A percentile compares a stretch with the other conserved stretches of the same genome.
Conservation (phyloP, 1,139 yeast species). For the Tardiomyces blankii region DNA sequence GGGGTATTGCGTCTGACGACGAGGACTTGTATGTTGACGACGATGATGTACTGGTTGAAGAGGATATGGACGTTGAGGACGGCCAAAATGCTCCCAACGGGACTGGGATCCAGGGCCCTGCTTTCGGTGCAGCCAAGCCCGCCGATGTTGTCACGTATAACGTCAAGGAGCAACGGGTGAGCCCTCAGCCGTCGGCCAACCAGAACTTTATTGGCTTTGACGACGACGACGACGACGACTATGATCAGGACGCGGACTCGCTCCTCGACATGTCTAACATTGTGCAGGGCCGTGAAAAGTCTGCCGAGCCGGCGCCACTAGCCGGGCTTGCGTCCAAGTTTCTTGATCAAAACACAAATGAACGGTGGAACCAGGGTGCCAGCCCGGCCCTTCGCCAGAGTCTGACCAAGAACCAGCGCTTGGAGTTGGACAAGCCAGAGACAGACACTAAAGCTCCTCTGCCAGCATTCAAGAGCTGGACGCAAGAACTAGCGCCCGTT, state of each 20-base stretch:
- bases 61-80: not conserved
- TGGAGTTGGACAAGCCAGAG: no score
- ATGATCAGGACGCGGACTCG: conserved; percentile 1
- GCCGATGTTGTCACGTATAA: conserved; percentile 7
- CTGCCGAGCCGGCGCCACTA: not conserved
- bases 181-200: not conserved
- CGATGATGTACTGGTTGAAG: conserved; percentile 1
- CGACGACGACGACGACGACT: conserved; percentile 2
- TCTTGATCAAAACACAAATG: not conserved
- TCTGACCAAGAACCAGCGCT: no score
- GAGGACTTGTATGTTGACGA: conserved; percentile 43
- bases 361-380: no score
- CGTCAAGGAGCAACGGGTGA: not conserved
- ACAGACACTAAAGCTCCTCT: no score
- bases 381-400: no score
- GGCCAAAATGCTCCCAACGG: not conserved
- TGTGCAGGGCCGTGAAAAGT: not conserved
- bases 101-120: no score
- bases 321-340: not conserved
- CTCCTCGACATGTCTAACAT: not conserved
- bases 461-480: no score
- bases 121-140: no score
- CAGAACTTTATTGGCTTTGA: conserved; percentile 3
- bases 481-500: not conserved
- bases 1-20: conserved; percentile 77